phyloP scores from a whole-genome alignment of 352 stramenopile genomes.

The Aphanomyces invadans region DNA sequence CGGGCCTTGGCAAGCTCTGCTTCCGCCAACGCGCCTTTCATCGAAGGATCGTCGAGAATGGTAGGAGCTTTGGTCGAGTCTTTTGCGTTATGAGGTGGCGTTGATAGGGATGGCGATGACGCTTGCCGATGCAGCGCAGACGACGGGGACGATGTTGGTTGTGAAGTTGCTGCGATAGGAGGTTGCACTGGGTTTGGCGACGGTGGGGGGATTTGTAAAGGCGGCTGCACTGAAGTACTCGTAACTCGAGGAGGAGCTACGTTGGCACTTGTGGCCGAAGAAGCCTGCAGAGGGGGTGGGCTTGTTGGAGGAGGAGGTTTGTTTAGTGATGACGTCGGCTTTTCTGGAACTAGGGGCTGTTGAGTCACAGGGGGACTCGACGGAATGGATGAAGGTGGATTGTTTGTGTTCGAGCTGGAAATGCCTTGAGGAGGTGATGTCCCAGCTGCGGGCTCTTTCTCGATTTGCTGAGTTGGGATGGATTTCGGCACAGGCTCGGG shows the following conservation, averaged over 20 bases:
- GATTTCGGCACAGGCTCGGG: too few species aligned
- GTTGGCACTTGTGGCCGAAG: neutral
- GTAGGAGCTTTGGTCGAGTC: neutral
- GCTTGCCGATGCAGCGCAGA: neutral
- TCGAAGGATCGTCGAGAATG: constrained; percentile 27
- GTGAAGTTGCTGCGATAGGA: neutral
- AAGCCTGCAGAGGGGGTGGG: neutral
- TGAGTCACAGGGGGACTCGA: too few species aligned
- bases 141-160: neutral
- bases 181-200: neutral
- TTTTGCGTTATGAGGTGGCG: neutral
- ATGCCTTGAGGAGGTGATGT: too few species aligned
- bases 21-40: constrained; percentile 53
- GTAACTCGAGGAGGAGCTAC: too few species aligned
- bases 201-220: neutral
- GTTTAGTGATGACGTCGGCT: too few species aligned
- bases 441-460: too few species aligned
- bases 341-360: too few species aligned
- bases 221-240: too few species aligned
- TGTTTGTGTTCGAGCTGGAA: too few species aligned
- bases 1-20: constrained; percentile 61
- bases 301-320: neutral
- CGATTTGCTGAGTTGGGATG: too few species aligned
- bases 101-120: neutral
- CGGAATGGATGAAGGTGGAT: too few species aligned